Percentiles rank a stretch among this genome's conserved stretches.
These are phyloP conservation scores for Sporisorium iseilematis-ciliati DNA, from an alignment of 1,284 basidiomycete species.

Conservation along the genomic window DNA sequence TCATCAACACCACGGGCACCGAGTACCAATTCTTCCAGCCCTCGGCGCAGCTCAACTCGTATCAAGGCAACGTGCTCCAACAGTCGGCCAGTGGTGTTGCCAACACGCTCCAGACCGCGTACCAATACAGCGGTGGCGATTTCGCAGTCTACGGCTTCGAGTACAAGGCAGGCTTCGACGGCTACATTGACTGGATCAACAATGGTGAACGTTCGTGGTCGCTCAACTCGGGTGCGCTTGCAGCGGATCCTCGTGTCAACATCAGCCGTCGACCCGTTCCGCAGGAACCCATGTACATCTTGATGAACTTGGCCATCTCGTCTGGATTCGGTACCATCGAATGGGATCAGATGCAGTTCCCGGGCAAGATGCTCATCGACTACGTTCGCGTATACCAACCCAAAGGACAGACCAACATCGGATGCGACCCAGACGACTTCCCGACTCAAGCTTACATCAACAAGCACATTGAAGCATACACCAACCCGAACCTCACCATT, in stretches of 20 bases:
- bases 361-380: slow-evolving; percentile 58
- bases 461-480: slow-evolving; percentile 56
- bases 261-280: slow-evolving; percentile 51
- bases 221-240: slow-evolving; percentile 78
- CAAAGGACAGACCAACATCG: slow-evolving; percentile 57
- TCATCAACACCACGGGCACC: slow-evolving; percentile 58
- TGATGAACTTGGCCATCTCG: slow-evolving; percentile 65
- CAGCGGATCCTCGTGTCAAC: slow-evolving; percentile 73
- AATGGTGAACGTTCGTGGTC: slow-evolving; percentile 65
- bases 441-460: slow-evolving; percentile 75
- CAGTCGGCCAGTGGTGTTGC: slow-evolving; percentile 63
- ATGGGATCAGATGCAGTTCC: slow-evolving; percentile 43
- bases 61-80: slow-evolving; percentile 63
- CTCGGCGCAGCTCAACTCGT: slow-evolving; percentile 50
- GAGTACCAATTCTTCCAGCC: slow-evolving; percentile 58
- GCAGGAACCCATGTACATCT: slow-evolving; percentile 64
- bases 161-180: slow-evolving; percentile 74
- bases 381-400: slow-evolving; percentile 65
- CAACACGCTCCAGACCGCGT: slow-evolving; percentile 59
- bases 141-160: slow-evolving; percentile 61
- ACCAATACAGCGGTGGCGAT: slow-evolving; percentile 52
- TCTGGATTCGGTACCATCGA: slow-evolving; percentile 54
- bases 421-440: slow-evolving; percentile 70
- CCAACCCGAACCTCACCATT: slow-evolving; percentile 58
- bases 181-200: slow-evolving; percentile 77